Base-by-base conservation (phyloP, 345 rosid species). In the Physaria fendleri region DNA sequence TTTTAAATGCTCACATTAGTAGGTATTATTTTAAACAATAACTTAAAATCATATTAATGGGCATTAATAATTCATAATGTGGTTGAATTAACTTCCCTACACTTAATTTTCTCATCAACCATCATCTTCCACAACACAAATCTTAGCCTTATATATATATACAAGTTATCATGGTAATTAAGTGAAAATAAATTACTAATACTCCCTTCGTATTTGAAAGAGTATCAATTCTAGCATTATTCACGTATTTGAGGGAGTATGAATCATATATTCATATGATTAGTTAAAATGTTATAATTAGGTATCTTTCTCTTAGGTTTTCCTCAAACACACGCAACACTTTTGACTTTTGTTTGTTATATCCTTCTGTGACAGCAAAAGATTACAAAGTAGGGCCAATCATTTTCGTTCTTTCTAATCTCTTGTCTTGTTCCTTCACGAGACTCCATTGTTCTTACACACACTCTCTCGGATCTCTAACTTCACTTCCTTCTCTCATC, bases 381-480 rank as follows among this genome's bases (percentile, higher is more conserved):
- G 43, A 69, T 37, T 61, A 61, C 73, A 63, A 69, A 69, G 38
- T 4, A 29, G 59, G 73, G 61, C 73, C 62, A 69, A 61, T 69
- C 73, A 39, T 69, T 69, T 45, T 45, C 44, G 25, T 68, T 66
- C 56, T 21, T 54, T 33, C 28, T 59, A 59, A 44, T 77, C 27
- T 64, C n/a, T 76, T 71, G 75, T 72, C 78, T 59, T 33, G 37
- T 66, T 64, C 50, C 77, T 69, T 69, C 73, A 61, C 73, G 68
- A 69, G 73, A 61, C 17, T 53, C 53, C 73, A 59, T 52, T 52
- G 25, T 53, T 60, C 62, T 52, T 10, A 41, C 47, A 68, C 55
- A 9, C n/a, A 9, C n/a, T 34, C 55, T 35, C 18, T 17, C 21
- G 15, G 15, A 55, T 65, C 71, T 67, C 47, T 33, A 69, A 21